Conservation (phyloP, 2,329 filamentous ascomycete species). For the Myotisia sp. region DNA sequence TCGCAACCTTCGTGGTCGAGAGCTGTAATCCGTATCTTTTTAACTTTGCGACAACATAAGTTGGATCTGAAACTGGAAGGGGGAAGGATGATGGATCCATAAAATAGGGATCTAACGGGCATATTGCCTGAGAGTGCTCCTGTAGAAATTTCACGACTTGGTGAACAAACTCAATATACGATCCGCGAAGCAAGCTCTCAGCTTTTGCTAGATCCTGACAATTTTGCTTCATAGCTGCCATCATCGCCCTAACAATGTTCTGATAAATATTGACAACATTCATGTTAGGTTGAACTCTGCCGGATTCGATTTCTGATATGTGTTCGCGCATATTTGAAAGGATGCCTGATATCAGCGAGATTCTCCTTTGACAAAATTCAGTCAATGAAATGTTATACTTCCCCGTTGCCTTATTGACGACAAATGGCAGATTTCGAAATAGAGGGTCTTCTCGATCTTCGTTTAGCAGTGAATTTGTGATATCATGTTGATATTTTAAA, state of each 20-base stretch:
- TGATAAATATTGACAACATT: conserved; percentile 32
- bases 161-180: conserved; percentile 50
- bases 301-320: conserved; percentile 25
- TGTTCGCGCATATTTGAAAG: conserved; percentile 46
- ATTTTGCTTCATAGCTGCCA: conserved; percentile 47
- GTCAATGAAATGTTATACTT: conserved; percentile 35
- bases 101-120: conserved; percentile 44
- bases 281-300: conserved; percentile 23
- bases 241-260: conserved; percentile 40
- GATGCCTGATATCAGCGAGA: conserved; percentile 42
- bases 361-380: conserved; percentile 41
- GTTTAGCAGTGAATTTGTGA: conserved; percentile 42
- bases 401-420: conserved; percentile 22
- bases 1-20: conserved; percentile 33
- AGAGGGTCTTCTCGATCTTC: conserved; percentile 33
- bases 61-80: conserved; percentile 44
- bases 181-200: conserved; percentile 28
- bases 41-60: conserved; percentile 47
- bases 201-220: conserved; percentile 40
- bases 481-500: conserved; percentile 46
- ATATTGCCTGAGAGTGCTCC: conserved; percentile 44
- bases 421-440: conserved; percentile 46
- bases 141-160: conserved; percentile 45
- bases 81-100: conserved; percentile 47
- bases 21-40: conserved; percentile 45